phyloP scores from a whole-genome alignment of 495 filamentous ascomycete species.

The Penicillium silybi region DNA sequence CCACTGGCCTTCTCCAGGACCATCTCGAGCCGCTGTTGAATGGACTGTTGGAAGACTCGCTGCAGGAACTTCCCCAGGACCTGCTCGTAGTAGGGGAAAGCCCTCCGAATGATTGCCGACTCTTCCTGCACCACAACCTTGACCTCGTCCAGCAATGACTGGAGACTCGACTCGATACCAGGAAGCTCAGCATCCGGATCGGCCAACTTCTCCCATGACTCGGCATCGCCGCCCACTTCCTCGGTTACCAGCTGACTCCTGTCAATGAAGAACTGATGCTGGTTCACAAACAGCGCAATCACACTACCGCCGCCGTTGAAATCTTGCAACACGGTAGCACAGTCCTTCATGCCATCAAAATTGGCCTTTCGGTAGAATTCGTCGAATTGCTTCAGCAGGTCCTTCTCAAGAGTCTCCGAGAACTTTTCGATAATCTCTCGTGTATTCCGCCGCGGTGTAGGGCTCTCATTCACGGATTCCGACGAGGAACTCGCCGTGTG shows the following conservation, averaged over 20 bases:
- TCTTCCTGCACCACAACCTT: conserved; percentile 95
- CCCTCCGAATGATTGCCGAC: conserved; percentile 89
- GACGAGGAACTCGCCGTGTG: conserved; percentile 31
- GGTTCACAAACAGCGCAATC: conserved; percentile 93
- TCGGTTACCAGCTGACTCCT: conserved; percentile 84
- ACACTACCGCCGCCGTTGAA: conserved; percentile 95
- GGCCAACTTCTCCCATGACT: conserved; percentile 84
- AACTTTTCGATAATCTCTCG: conserved; percentile 95
- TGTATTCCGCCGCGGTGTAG: conserved; percentile 56
- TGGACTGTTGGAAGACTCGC: conserved; percentile 94
- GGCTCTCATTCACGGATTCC: conserved; percentile 34
- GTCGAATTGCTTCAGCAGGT: conserved; percentile 93
- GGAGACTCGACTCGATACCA: conserved; percentile 85
- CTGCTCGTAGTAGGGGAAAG: conserved; percentile 93
- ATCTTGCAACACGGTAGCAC: conserved; percentile 88
- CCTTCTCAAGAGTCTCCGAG: conserved; percentile 91
- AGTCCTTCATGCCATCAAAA: conserved; percentile 94
- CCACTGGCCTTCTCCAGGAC: conserved; percentile 90
- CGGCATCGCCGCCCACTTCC: conserved; percentile 77
- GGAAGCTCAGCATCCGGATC: conserved; percentile 91
- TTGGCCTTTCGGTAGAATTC: conserved; percentile 90
- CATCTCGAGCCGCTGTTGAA: conserved; percentile 94
- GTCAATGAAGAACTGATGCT: conserved; percentile 98
- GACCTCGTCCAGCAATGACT: conserved; percentile 89
- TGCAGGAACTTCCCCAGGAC: conserved; percentile 90